phyloP scores from a whole-genome alignment of 306 rosid species.

The Quercus glauca region DNA sequence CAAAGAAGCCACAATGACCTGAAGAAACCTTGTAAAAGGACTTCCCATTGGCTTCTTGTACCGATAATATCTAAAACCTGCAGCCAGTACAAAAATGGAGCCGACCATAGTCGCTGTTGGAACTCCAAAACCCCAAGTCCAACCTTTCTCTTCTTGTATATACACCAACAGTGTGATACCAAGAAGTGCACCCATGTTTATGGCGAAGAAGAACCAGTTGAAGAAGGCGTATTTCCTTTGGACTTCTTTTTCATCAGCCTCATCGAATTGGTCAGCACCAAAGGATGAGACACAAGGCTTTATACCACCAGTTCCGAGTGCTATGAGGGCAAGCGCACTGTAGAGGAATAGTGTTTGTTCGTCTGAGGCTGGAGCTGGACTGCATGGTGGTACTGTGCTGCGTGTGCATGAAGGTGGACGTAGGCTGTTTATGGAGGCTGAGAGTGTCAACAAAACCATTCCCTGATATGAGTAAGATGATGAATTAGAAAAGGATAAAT shows the following conservation, averaged over 20 bases:
- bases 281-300: constrained; percentile 67
- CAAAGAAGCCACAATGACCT: constrained; percentile 35
- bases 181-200: constrained; percentile 52
- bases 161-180: constrained; percentile 50
- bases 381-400: constrained; percentile 22
- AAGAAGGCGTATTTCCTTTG: constrained; percentile 47
- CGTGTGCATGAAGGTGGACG: constrained; percentile 38
- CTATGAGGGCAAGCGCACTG: constrained; percentile 45
- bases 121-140: constrained; percentile 48
- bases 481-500: no score
- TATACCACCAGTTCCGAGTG: constrained; percentile 61
- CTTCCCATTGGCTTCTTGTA: constrained; percentile 58
- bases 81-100: constrained; percentile 29
- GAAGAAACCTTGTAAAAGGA: constrained; percentile 54
- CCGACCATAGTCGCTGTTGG: constrained; percentile 29
- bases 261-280: constrained; percentile 66
- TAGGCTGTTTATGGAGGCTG: constrained; percentile 38
- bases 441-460: constrained; percentile 38
- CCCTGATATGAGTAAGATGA: constrained; percentile 27
- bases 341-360: constrained; percentile 40
- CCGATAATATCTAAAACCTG: constrained; percentile 38
- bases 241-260: constrained; percentile 42
- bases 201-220: constrained; percentile 61
- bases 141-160: constrained; percentile 39
- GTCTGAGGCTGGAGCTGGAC: constrained; percentile 36